Evolutionary conservation across 768 basidiomycete genomes (phyloP).

Genomic region (Lactarius tabidus): DNA sequence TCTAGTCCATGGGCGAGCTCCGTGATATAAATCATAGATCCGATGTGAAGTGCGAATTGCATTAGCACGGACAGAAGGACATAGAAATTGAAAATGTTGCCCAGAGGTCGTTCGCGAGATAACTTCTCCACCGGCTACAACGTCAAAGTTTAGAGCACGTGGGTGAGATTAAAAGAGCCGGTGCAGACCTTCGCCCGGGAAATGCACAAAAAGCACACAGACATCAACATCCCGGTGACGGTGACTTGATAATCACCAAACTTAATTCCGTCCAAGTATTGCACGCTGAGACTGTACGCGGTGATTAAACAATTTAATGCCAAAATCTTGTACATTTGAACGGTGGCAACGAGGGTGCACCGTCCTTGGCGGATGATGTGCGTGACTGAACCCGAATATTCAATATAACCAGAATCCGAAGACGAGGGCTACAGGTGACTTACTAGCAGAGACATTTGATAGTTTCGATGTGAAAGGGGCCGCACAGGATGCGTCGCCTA

Average conservation of each 20-base stretch:
- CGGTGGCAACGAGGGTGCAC: conserved; percentile 96
- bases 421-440: conserved; percentile 33
- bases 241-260: conserved; percentile 99
- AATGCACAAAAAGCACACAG: conserved; percentile 97
- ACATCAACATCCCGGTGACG: conserved; percentile 95
- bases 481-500: conserved; percentile 98
- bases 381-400: conserved; percentile 52
- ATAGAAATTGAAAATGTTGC: conserved; percentile 96
- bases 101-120: conserved; percentile 86
- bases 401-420: neutral
- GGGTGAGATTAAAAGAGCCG: neutral
- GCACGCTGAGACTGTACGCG: conserved; percentile 96
- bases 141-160: conserved; percentile 2
- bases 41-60: conserved; percentile 94
- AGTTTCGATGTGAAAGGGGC: conserved; percentile 98
- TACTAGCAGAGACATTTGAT: conserved; percentile 94
- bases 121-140: conserved; percentile 91
- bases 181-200: conserved; percentile 86
- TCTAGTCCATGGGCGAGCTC: conserved; percentile 74
- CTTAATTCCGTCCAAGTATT: conserved; percentile 98
- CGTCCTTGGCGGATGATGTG: conserved; percentile 98
- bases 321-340: conserved; percentile 99
- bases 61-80: conserved; percentile 86
- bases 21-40: conserved; percentile 89
- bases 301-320: conserved; percentile 97